Evolutionary conservation across 345 rosid genomes (phyloP), one percentile per base, ranked within the genome.

Genomic region (Mallotus nudiflorus): DNA sequence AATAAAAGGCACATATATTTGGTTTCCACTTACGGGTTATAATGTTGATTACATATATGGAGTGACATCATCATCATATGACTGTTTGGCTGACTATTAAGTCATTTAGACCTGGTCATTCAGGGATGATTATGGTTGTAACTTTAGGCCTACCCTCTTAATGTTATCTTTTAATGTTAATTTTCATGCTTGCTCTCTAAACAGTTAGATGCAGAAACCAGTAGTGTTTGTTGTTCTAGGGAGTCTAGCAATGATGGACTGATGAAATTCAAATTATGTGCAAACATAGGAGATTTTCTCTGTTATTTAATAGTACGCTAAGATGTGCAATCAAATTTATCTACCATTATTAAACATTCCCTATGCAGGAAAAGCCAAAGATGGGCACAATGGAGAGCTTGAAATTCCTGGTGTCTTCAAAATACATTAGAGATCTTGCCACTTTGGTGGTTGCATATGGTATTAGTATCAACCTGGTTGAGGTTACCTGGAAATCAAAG

Each of bases 401-500:
- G 86, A 91, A 91, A 78, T 90, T 94, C 89, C 85, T 94, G 85
- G 87, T 86, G 35, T 91, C 98, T 62, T 89, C 96, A 61, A 89
- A 73, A 60, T 94, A 94, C 79, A 89, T 94, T 46, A 85, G 98
- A 81, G 91, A 94, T 82, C 95, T 91, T 62, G 98, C 98, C 44
- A 90, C 93, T 71, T 82, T 94, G 86, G 98, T 94, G 78, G 97
- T 94, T 71, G 98, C 98, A 6, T 94, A 94, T 65, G 98, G 98
- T 74, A 94, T 94, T 59, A 94, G 98, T 81, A 94, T 91, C 81
- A 94, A 94, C 80, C 96, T 94, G 31, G 98, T 94, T 39, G 98
- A 94, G 77, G 97, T 91, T 78, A 94, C 98, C 45, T 94, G 98
- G 98, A 94, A 94, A 80, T 94, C 98, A 35, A 94, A 94, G 82